A percentile compares a stretch with the other conserved stretches of the same genome.
phyloP scores from a whole-genome alignment of 108 stramenopile species.

The Pseudonitzschia multiseries region DNA sequence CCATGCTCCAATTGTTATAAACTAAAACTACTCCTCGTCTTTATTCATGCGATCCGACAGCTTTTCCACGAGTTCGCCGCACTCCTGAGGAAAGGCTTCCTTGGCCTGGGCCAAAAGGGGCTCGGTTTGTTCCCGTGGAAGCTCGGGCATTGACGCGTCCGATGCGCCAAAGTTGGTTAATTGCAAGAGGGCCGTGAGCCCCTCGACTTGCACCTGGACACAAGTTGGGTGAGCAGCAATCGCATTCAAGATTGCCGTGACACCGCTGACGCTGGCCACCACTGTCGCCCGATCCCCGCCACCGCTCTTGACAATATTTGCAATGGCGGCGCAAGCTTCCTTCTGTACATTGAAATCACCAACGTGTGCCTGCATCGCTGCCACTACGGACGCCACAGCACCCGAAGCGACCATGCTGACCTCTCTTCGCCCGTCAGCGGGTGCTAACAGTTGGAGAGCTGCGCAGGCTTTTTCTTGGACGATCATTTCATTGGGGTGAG shows the following conservation, averaged over 20 bases:
- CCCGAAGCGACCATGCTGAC: conserved; percentile 85
- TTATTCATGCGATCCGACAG: conserved; percentile 41
- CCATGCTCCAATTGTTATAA: too few species aligned
- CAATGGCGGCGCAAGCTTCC: conserved; percentile 73
- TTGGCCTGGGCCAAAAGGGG: conserved; percentile 64
- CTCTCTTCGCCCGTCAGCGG: conserved; percentile 68
- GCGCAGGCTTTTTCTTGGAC: conserved; percentile 84
- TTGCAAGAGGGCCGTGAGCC: conserved; percentile 56
- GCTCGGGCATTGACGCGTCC: conserved; percentile 72
- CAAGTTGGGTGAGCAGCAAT: conserved; percentile 67
- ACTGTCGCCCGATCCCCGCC: conserved; percentile 79
- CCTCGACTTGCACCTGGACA: conserved; percentile 60
- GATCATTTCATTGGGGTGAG: conserved; percentile 82
- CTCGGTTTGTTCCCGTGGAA: conserved; percentile 65
- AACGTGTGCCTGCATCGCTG: conserved; percentile 90
- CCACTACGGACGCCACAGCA: conserved; percentile 76
- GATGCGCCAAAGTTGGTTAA: conserved; percentile 50
- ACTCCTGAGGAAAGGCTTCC: conserved; percentile 63
- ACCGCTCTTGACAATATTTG: conserved; percentile 65
- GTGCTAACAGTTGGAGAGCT: conserved; percentile 56
- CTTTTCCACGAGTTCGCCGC: conserved; percentile 42
- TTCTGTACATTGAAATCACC: conserved; percentile 75
- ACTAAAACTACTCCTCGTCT: background rate
- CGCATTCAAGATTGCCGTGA: conserved; percentile 79
- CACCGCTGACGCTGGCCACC: conserved; percentile 76